A percentile compares a stretch with the other conserved stretches of the same genome.
phyloP scores from a whole-genome alignment of 108 stramenopile species.

The Pelagomonas calceolata region DNA sequence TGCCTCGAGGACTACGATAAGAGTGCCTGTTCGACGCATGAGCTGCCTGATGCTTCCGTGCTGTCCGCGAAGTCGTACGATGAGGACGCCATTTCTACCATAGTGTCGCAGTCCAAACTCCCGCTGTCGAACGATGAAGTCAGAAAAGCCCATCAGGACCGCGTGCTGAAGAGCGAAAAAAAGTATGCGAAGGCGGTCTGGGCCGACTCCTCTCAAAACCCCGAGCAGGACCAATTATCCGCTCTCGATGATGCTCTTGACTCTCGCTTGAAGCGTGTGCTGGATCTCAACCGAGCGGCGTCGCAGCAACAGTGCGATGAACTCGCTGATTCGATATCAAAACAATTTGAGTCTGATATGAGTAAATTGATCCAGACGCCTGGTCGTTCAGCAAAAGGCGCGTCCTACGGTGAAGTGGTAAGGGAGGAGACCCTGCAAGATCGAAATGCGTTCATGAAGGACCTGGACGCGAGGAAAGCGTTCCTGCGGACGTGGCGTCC shows the following conservation, averaged over 20 bases:
- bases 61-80: neutral
- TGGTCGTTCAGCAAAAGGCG: too few relatives aligned
- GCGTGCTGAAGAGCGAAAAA: neutral
- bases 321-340: neutral
- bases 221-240: neutral
- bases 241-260: neutral
- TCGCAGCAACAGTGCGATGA: neutral
- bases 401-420: too few relatives aligned
- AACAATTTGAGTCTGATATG: neutral
- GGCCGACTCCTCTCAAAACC: neutral
- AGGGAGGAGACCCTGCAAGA: too few relatives aligned
- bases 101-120: neutral
- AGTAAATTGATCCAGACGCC: too few relatives aligned
- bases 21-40: neutral
- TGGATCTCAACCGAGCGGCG: neutral
- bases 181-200: neutral
- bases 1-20: constrained; percentile 5
- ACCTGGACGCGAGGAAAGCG: too few relatives aligned
- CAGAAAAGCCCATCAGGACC: neutral
- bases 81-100: neutral
- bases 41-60: neutral
- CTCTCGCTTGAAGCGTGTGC: neutral
- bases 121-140: neutral
- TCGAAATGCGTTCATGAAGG: too few relatives aligned
- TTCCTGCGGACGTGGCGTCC: too few relatives aligned